Base-by-base conservation (phyloP, 257 asterid species). In the Pogostemon cablin region DNA sequence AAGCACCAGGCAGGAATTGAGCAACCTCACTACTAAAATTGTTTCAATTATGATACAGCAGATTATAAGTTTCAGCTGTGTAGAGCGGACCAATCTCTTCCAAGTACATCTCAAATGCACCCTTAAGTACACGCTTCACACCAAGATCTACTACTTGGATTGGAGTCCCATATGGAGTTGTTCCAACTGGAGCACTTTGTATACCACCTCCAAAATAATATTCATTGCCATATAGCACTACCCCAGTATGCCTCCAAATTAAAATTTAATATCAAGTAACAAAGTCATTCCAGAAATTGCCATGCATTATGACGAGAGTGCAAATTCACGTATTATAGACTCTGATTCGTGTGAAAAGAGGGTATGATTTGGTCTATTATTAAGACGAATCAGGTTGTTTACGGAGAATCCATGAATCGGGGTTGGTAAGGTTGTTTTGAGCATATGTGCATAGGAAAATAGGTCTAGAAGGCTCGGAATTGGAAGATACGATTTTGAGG, bases 181-280 rank as follows among this genome's bases (percentile, higher is more conserved):
- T 79, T 49, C 97, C 99, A 61, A 67, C 97, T 1, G 84, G 85
- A 58, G 82, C 87, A 68, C 77, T 78, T 75, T 90, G 96, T 62
- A 92, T 90, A 78, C 98, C 98, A 17, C 88, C 96, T 20, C 98
- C 96, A 68, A 88, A 92, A 75, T 90, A 92, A 83, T 90, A 92
- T 68, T 92, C 99, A 57, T 76, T 78, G 62, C 92, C 98, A 73
- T 91, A 95, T 53, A 88, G 96, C 46, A 89, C 95, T 9, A 91
- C 79, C 71, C 99, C 99, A 1, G 99, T 89, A 78, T 95, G 99
- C 99, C 99, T 95, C 83, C 67, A 65, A n/a, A 52, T 49, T 41
- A 38, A 6, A 49, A 50, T 32, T 15, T 15, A 35, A 17, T 7
- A 35, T 50, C 0, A 53, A 43, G 48, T 7, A 48, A n/a, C 39